Evolutionary conservation across 75 land plant genomes (phyloP), one percentile per base, ranked within the genome.

Genomic region (Cunninghamia lanceolata): DNA sequence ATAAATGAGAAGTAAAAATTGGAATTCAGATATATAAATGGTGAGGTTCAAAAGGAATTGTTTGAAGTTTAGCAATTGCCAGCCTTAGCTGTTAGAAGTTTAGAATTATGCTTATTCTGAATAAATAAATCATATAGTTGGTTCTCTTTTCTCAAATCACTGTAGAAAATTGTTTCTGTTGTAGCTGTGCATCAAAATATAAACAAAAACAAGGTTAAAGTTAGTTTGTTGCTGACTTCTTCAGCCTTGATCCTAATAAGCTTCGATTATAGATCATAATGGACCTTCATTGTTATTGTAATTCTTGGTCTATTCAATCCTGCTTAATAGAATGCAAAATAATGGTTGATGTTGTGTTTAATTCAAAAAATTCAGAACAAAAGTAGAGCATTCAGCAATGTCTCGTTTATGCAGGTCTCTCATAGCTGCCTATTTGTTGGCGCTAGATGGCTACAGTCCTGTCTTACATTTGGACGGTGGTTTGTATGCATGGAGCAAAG

Each of bases 401-500:
- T 38, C 32, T 85, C 9, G 38, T 82, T 25, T 19, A 11, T 86
- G 86, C 96, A 97, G 99, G 85, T 98, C 99, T 45, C 90, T 98
- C 70, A 98, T 98, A 82, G 99, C 99, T 25, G 99, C 99, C 39
- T 98, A 96, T 85, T 82, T 98, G 91, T 87, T 98, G 36, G 88
- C 93, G 25, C 90, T 95, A 35, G 95, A 98, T 87, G 99, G 99
- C 11, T 98, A 93, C 78, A 92, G 52, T 40, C 96, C 93, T 84
- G 91, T 98, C 3, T 92, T 79, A 70, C 99, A 98, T 89, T 46
- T 98, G 80, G 99, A 98, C 75, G 99, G 99, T 73, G 99, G 99
- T 2, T 89, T 98, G 34, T 95, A 94, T 86, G 86, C 82, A 17
- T 98, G 99, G 99, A 93, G 91, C 89, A 96, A 94, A 78, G 97